Evolutionary conservation across 805 yeast species (phyloP), one percentile per base, ranked within the genome.

Genomic region (Blastobotrys attinorum): DNA sequence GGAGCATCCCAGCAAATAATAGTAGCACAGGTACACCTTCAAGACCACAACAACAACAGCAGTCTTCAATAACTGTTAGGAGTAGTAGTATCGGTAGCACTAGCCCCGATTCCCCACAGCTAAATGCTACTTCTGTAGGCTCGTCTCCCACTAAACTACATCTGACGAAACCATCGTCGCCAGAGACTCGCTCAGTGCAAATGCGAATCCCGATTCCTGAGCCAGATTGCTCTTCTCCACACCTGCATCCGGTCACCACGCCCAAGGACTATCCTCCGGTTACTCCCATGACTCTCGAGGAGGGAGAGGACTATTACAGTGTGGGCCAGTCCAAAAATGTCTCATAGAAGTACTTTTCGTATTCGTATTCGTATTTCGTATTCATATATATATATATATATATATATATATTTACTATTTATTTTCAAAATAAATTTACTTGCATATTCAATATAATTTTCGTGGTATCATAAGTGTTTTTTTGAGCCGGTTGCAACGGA

Each of bases 261-360:
- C 52, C 52, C 3, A 25, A 31, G 18, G 53, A 44, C 6, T 44
- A 48, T 39, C 48, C 40, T 4, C 27, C 52, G 23, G 47, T 49
- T 48, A 49, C 52, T 5, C 52, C 52, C 3, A 47, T 49, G 44
- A 45, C 35, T 7, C 42, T 49, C 20, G 50, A 47, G 16, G 20
- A 15, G 10, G 29, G 29, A 7, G 11, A 7, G 11, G 29, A 25
- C 29, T 25, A 25, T 25, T n/a, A n/a, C n/a, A n/a, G n/a, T n/a
- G n/a, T n/a, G n/a, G n/a, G n/a, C n/a, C n/a, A n/a, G n/a, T n/a
- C n/a, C n/a, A n/a, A n/a, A n/a, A n/a, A n/a, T n/a, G n/a, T n/a
- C n/a, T n/a, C n/a, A n/a, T n/a, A n/a, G n/a, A n/a, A n/a, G n/a
- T n/a, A n/a, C n/a, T n/a, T n/a, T n/a, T n/a, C n/a, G n/a, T n/a